These are phyloP conservation scores for Globisporangium takayamanum DNA, from an alignment of 352 stramenopile genomes.

Conservation along the genomic window DNA sequence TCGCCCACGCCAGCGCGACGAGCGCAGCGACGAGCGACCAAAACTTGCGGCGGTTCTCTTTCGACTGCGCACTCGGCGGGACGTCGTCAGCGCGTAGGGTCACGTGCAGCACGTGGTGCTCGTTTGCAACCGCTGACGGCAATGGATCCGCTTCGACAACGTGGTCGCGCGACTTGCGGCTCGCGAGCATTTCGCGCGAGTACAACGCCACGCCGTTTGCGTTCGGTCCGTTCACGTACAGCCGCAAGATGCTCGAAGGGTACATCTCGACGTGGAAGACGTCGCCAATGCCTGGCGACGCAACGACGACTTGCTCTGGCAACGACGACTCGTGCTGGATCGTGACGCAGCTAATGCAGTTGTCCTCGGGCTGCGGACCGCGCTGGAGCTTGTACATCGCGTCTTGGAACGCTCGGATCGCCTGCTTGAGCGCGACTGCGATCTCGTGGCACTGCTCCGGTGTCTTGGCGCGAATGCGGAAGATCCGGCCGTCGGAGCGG, in stretches of 20 bases:
- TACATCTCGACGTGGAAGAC: slow-evolving; percentile 63
- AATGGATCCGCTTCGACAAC: slow-evolving; percentile 40
- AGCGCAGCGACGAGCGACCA: slow-evolving; percentile 39
- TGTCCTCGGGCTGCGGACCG: slow-evolving; percentile 55
- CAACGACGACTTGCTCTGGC: slow-evolving; percentile 43
- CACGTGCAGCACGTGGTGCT: slow-evolving; percentile 38
- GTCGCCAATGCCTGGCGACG: slow-evolving; percentile 41
- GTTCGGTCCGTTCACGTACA: slow-evolving; percentile 62
- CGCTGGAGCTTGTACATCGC: slow-evolving; percentile 64
- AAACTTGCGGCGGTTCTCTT: slow-evolving; percentile 31
- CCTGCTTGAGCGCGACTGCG: slow-evolving; percentile 33
- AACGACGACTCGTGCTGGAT: slow-evolving; percentile 67
- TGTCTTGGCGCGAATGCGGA: slow-evolving; percentile 58
- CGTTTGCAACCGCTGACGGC: slow-evolving; percentile 1
- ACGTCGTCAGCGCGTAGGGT: slow-evolving; percentile 26
- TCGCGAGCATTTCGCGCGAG: slow-evolving; percentile 48
- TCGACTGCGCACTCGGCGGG: slow-evolving; percentile 7
- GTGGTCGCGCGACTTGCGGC: slow-evolving; percentile 10
- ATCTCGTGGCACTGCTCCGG: slow-evolving; percentile 65
- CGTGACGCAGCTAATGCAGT: slow-evolving; percentile 65
- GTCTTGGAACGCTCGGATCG: slow-evolving; percentile 66
- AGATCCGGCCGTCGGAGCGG: slow-evolving; percentile 66
- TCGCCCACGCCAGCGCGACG: slow-evolving; percentile 30
- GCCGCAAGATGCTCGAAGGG: slow-evolving; percentile 54
- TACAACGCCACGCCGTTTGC: slow-evolving; percentile 50